Conservation (phyloP, 306 rosid genomes). For the Calophaca sinica region DNA sequence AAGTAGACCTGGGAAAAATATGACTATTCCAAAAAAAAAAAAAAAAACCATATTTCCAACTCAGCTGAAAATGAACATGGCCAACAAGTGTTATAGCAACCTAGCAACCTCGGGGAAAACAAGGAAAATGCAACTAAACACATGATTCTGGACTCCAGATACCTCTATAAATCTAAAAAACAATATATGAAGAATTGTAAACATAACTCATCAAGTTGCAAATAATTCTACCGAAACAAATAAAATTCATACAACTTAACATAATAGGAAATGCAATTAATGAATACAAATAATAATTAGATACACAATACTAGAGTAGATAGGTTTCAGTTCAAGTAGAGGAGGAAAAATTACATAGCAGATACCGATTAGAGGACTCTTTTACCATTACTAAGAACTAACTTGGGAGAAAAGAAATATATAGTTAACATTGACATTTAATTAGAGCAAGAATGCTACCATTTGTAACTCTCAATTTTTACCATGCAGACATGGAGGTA, state of each 20-base stretch:
- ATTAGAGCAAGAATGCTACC: constrained; percentile 5
- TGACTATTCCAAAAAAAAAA: neutral
- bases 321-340: neutral
- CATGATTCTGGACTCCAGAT: constrained; percentile 15
- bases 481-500: constrained; percentile 24
- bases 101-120: neutral
- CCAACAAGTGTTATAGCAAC: constrained; percentile 9
- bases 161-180: constrained; percentile 4
- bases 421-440: constrained; percentile 13
- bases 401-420: neutral
- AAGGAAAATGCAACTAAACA: neutral
- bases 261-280: too few species aligned
- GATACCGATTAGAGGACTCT: too few species aligned
- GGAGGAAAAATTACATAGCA: neutral
- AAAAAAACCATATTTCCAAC: neutral
- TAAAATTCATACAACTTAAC: neutral
- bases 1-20: neutral
- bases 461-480: constrained; percentile 6
- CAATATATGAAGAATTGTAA: neutral
- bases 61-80: neutral
- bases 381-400: too few species aligned
- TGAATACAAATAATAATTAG: neutral
- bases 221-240: neutral
- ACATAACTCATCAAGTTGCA: constrained; percentile 1
- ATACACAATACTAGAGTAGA: constrained; percentile 8